phyloP scores from a whole-genome alignment of 805 yeast species.

The Ogataea henricii region DNA sequence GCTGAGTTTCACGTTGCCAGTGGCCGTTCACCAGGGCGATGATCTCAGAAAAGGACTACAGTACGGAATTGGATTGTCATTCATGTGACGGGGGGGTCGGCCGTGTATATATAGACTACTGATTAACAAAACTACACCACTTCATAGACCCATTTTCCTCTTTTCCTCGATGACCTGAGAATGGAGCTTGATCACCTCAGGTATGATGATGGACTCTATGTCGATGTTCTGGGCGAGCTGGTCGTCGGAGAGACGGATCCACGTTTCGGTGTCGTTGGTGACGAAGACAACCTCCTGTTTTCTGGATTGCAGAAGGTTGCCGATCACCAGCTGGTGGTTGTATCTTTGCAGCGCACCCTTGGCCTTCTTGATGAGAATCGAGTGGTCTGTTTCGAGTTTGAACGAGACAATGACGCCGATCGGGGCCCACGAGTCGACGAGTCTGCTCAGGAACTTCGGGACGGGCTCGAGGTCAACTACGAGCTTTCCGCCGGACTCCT shows the following conservation, averaged over 20 bases:
- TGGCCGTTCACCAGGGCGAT: slow-evolving; percentile 47
- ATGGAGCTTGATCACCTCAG: slow-evolving; percentile 70
- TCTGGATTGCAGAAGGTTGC: slow-evolving; percentile 86
- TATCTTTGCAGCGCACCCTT: slow-evolving; percentile 78
- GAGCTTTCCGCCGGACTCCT: slow-evolving; percentile 67
- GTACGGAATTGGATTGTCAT: slow-evolving; percentile 61
- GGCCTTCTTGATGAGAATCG: slow-evolving; percentile 73
- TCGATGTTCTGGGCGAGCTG: slow-evolving; percentile 47
- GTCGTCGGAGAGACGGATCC: slow-evolving; percentile 53
- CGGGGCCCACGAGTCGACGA: slow-evolving; percentile 95
- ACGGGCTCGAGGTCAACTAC: slow-evolving; percentile 91
- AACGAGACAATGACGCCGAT: slow-evolving; percentile 92
- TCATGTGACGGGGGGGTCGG: slow-evolving; percentile 40
- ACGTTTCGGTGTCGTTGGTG: slow-evolving; percentile 44
- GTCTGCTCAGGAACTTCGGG: slow-evolving; percentile 84
- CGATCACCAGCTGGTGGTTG: slow-evolving; percentile 92
- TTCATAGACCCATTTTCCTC: slow-evolving; percentile 29
- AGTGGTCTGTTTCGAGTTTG: slow-evolving; percentile 85
- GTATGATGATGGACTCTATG: slow-evolving; percentile 80
- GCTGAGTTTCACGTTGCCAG: slow-evolving; percentile 54
- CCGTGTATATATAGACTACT: slow-evolving; percentile 6
- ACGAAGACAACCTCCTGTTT: slow-evolving; percentile 89
- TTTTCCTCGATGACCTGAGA: slow-evolving; percentile 53
- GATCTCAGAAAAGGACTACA: slow-evolving; percentile 54
- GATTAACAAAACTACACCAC: neutral